These are phyloP conservation scores for Limtongozyma cylindracea DNA, from an alignment of 805 yeast genomes.

Conservation along the genomic window DNA sequence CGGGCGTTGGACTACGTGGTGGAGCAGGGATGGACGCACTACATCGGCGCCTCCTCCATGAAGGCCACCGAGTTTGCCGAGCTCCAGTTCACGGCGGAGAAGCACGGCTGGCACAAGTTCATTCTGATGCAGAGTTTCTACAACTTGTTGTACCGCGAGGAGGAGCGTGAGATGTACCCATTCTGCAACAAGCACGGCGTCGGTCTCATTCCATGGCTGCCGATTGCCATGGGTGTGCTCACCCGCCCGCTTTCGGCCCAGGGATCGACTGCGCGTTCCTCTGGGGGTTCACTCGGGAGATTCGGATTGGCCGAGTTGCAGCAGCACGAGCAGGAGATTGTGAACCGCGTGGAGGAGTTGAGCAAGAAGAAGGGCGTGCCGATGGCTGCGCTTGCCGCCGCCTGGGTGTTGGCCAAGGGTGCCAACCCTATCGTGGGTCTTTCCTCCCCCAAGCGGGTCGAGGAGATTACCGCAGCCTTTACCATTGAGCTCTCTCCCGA, in stretches of 20 bases:
- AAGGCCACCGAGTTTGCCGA: conserved; percentile 24
- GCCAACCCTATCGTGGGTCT: conserved; percentile 31
- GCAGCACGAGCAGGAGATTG: conserved; percentile 5
- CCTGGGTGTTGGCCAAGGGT: conserved; percentile 29
- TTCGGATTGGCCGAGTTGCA: too few species aligned
- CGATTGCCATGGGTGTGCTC: conserved; percentile 26
- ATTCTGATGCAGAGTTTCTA: conserved; percentile 32
- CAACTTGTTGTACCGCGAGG: conserved; percentile 34
- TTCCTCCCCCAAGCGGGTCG: conserved; percentile 19
- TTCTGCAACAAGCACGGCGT: conserved; percentile 17
- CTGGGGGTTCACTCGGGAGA: too few species aligned
- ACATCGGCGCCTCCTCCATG: conserved; percentile 44
- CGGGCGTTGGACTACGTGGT: conserved; percentile 26
- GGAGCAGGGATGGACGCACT: conserved; percentile 18
- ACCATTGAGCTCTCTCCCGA: conserved; percentile 12
- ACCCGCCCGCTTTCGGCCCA: conserved; percentile 14
- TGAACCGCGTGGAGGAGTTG: conserved; percentile 25
- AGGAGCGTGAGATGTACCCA: conserved; percentile 34
- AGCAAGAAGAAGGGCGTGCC: conserved; percentile 18
- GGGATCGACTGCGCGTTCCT: too few species aligned
- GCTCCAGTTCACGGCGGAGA: conserved; percentile 29
- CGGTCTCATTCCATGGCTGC: conserved; percentile 33
- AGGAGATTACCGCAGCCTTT: conserved; percentile 21
- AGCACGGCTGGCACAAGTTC: conserved; percentile 29
- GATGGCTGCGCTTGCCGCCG: conserved; percentile 27